A percentile compares a stretch with the other conserved stretches of the same genome.
Conservation (phyloP, 1,139 yeast species). For the Geotrichum reessii region DNA sequence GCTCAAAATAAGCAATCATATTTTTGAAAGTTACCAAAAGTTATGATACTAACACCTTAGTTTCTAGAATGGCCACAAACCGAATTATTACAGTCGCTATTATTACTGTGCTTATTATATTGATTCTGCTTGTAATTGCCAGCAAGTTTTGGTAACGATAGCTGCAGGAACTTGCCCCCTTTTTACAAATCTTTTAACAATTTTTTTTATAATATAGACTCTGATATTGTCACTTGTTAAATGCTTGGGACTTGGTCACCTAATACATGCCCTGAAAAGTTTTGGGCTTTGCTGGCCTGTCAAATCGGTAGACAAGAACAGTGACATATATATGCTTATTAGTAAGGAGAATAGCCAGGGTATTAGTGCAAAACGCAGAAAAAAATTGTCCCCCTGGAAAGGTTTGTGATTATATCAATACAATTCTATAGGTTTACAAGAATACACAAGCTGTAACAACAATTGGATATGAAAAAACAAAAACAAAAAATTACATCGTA, state of each 20-base stretch:
- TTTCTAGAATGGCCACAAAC: conserved; percentile 76
- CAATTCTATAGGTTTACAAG: too few species aligned
- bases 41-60: conserved; percentile 1
- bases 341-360: too few species aligned
- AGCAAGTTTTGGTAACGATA: conserved; percentile 66
- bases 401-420: too few species aligned
- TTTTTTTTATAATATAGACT: not conserved
- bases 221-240: not conserved
- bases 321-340: too few species aligned
- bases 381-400: too few species aligned
- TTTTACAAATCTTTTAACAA: not conserved
- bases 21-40: not conserved
- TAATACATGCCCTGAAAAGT: too few species aligned
- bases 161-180: not conserved
- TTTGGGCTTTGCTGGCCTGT: too few species aligned
- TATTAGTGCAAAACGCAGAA: too few species aligned
- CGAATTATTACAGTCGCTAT: conserved; percentile 92
- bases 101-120: conserved; percentile 75
- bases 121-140: conserved; percentile 79
- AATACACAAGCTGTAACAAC: too few species aligned
- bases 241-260: not conserved
- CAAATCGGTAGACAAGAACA: too few species aligned
- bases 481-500: too few species aligned
- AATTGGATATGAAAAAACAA: too few species aligned
- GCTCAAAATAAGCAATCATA: not conserved